phyloP scores from a whole-genome alignment of 306 rosid species.

The Hippophae rhamnoides region DNA sequence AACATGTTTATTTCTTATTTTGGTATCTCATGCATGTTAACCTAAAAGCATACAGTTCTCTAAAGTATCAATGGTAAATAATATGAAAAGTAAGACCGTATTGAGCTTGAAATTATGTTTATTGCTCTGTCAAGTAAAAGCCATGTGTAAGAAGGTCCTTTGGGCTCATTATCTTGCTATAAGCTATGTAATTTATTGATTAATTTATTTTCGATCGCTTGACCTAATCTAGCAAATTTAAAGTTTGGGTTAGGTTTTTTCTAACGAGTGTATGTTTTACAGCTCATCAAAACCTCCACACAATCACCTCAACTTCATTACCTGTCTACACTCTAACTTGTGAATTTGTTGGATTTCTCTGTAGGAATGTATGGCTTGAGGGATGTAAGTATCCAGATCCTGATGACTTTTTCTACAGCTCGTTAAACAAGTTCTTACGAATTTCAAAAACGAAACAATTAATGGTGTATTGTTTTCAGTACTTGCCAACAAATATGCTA shows the following conservation, averaged over 20 bases:
- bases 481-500: too few relatives aligned
- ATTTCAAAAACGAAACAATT: background rate
- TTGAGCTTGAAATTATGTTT: background rate
- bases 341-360: background rate
- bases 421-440: background rate
- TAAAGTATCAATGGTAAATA: background rate
- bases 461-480: too few relatives aligned
- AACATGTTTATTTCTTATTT: too few relatives aligned
- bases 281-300: background rate
- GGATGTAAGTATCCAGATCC: background rate
- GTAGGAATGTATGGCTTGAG: constrained; percentile 7
- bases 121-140: background rate
- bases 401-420: background rate
- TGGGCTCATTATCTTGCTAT: background rate
- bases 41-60: too few relatives aligned
- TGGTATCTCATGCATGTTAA: too few relatives aligned
- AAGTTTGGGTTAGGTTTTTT: background rate
- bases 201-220: background rate
- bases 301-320: background rate
- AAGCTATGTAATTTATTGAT: background rate
- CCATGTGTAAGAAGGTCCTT: background rate
- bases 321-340: background rate
- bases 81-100: background rate
- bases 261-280: background rate
- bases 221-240: background rate